These are phyloP conservation scores for Solanum paucissectum DNA, from an alignment of 257 asterid genomes.

Conservation along the genomic window DNA sequence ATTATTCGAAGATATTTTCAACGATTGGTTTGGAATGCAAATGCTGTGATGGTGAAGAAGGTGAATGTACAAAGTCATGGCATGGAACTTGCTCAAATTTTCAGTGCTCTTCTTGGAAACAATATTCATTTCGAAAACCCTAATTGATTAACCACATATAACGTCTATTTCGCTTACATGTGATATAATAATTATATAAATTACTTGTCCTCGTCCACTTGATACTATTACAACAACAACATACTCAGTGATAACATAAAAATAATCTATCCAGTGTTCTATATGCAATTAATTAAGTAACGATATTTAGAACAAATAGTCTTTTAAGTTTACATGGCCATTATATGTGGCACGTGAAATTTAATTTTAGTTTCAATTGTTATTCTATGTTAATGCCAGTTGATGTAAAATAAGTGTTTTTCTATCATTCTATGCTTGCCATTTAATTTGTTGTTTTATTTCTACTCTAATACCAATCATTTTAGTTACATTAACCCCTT, in stretches of 20 bases:
- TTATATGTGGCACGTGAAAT: background rate
- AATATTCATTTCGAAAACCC: background rate
- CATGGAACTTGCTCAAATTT: conserved; percentile 8
- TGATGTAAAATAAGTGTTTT: background rate
- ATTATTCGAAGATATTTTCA: background rate
- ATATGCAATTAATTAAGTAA: background rate
- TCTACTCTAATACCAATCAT: background rate
- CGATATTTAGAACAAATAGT: background rate
- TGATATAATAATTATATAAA: no score
- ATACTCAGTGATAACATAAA: background rate
- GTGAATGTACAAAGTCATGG: conserved; percentile 6
- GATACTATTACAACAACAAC: background rate
- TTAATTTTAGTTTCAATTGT: background rate
- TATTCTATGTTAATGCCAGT: background rate
- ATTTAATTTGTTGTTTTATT: background rate
- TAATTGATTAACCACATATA: background rate
- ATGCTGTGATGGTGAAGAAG: background rate
- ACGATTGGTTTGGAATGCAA: conserved; percentile 12
- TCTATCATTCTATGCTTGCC: background rate
- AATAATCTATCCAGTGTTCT: background rate
- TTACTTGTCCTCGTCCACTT: background rate
- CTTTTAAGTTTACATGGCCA: background rate
- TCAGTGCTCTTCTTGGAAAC: conserved; percentile 13
- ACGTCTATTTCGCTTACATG: background rate
- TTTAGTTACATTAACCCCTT: background rate